Base-by-base conservation (phyloP, 495 filamentous ascomycete genomes). In the Penicillium antarcticum region DNA sequence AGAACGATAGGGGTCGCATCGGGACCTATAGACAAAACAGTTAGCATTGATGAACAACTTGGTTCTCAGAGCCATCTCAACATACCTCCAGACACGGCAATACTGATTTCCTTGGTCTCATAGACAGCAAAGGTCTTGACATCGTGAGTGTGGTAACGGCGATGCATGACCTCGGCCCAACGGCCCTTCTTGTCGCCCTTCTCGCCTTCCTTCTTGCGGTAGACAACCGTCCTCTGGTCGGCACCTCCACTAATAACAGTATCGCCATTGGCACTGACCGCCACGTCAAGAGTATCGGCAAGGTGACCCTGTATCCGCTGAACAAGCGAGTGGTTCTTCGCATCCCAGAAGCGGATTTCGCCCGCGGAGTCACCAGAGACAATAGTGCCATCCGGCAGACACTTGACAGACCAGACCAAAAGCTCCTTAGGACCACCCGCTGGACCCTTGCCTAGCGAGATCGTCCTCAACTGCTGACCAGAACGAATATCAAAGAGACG, bases 361-460 rank as follows among this genome's bases (percentile, higher is more conserved):
- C 94, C 94, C 9, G 89, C 91, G 14, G 94, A 97, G 68, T 97
- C 92, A 38, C 89, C 95, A 10, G 91, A 95, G 12, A 99, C 87
- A 49, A 99, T 89, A 40, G 91, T 89, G 21, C 92, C 92, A 61
- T 92, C 86, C 11, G 83, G 79, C 31, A 97, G 75, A 56, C 84
- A 89, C 68, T 90, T 95, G 44, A 97, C 84, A 13, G 90, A 85
- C 94, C 94, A 99, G 8, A 96, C 89, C 18, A 97, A 80, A 24
- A 88, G 84, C 48, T 92, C 89, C 69, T 89, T 91, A 14, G 87
- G 82, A 4, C 89, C 89, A 23, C 85, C 87, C 5, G 73, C 67
- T 8, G 87, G 77, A 33, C 90, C 90, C 42, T 83, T 81, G 13
- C 91, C 94, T 9, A 97, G 72, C 0, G 89, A 91, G 75, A 99